Percentiles rank a stretch among this genome's conserved stretches.
phyloP scores from a whole-genome alignment of 2,329 filamentous ascomycete genomes.

The Alternaria infectoria region DNA sequence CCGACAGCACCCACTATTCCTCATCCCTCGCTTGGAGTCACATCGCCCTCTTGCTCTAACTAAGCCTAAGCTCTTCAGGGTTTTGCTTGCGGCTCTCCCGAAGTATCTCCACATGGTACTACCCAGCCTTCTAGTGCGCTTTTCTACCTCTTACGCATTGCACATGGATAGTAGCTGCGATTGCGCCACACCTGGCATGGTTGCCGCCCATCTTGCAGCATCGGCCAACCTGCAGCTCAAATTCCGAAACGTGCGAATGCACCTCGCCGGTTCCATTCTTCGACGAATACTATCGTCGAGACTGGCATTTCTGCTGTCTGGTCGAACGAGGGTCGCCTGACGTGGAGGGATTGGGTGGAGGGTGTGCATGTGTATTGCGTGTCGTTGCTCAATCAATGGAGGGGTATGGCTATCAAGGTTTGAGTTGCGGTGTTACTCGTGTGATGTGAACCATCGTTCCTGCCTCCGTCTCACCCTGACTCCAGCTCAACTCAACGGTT shows the following conservation, averaged over 20 bases:
- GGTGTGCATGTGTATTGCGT: neutral
- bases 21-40: neutral
- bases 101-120: neutral
- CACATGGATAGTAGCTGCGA: neutral
- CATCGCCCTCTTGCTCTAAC: neutral
- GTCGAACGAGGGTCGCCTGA: constrained; percentile 2
- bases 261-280: constrained; percentile 11
- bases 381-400: neutral
- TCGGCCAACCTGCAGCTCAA: constrained; percentile 10
- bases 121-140: neutral
- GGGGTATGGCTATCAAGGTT: neutral
- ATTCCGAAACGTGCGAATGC: constrained; percentile 13
- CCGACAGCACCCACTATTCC: neutral
- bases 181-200: constrained; percentile 14
- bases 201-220: constrained; percentile 1
- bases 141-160: neutral
- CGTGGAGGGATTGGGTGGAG: neutral
- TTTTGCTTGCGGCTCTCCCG: constrained; percentile 10
- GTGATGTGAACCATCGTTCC: neutral
- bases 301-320: neutral
- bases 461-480: neutral
- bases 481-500: neutral
- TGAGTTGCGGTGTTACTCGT: neutral
- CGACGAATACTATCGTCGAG: neutral
- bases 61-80: neutral